Percentiles rank a stretch among this genome's conserved stretches.
Conservation (phyloP, 208 protist genomes). For the Angomonas desouzai region DNA sequence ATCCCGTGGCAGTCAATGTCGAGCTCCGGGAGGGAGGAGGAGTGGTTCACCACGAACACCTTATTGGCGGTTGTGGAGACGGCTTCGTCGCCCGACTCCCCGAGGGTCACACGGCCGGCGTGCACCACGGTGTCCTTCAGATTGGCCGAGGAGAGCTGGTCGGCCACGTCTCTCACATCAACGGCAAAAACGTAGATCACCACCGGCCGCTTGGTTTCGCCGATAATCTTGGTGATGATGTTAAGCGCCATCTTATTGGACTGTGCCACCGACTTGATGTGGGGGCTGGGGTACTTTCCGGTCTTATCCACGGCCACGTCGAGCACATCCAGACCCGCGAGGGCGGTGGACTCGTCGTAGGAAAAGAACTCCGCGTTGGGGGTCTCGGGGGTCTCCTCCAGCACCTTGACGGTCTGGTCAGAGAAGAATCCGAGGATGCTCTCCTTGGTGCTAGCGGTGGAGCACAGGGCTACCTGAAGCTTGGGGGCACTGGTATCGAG, state of each 20-base stretch:
- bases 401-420: constrained; percentile 25
- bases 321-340: constrained; percentile 68
- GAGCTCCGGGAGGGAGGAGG: constrained; percentile 26
- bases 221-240: constrained; percentile 41
- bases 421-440: constrained; percentile 38
- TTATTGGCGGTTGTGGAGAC: constrained; percentile 33
- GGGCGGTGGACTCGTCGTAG: constrained; percentile 73
- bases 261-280: constrained; percentile 60
- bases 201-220: constrained; percentile 26
- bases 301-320: constrained; percentile 54
- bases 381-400: constrained; percentile 14
- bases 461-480: constrained; percentile 37
- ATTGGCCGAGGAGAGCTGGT: constrained; percentile 36
- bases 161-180: constrained; percentile 49
- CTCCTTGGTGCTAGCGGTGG: constrained; percentile 31
- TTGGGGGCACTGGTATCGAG: constrained; percentile 28
- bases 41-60: constrained; percentile 53
- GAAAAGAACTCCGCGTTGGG: constrained; percentile 40
- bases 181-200: constrained; percentile 72
- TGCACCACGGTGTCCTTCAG: constrained; percentile 57
- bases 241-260: constrained; percentile 40
- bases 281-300: constrained; percentile 51
- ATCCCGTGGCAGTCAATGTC: constrained; percentile 44
- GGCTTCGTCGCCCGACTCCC: constrained; percentile 16
- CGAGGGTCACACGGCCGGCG: constrained; percentile 37